Percentiles rank a stretch among this genome's conserved stretches.
phyloP scores from a whole-genome alignment of 169 alveolate genomes.

The Plasmodium inui region DNA sequence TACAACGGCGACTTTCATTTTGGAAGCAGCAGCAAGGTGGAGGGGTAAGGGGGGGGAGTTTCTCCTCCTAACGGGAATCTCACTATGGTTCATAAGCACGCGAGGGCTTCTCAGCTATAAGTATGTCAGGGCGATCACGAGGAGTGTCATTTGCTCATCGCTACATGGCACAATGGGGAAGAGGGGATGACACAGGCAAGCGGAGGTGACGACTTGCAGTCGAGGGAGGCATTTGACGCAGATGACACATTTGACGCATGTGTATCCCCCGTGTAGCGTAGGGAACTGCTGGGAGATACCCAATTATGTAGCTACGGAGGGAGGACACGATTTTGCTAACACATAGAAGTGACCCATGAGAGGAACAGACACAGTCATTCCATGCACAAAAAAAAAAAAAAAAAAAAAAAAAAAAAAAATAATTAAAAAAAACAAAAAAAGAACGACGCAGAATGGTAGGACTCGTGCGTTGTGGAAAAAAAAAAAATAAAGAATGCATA shows the following conservation, averaged over 20 bases:
- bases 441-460: neutral
- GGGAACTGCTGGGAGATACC: neutral
- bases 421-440: neutral
- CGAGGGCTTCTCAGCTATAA: neutral
- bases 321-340: neutral
- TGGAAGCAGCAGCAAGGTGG: neutral
- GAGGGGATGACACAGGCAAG: too few species aligned
- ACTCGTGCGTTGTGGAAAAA: neutral
- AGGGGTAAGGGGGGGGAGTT: neutral
- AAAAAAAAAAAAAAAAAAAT: too few species aligned
- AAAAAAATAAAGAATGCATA: neutral
- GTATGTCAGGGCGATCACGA: neutral
- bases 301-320: neutral
- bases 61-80: neutral
- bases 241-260: neutral
- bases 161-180: neutral
- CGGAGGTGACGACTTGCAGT: too few species aligned
- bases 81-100: neutral
- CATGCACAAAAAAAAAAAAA: neutral
- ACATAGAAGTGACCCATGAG: neutral
- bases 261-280: neutral
- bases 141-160: neutral
- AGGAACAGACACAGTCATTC: neutral
- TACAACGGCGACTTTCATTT: slow-evolving; percentile 19
- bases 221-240: neutral